These are phyloP conservation scores for Annulohypoxylon truncatum DNA, from an alignment of 2,329 filamentous ascomycete genomes.

Conservation along the genomic window DNA sequence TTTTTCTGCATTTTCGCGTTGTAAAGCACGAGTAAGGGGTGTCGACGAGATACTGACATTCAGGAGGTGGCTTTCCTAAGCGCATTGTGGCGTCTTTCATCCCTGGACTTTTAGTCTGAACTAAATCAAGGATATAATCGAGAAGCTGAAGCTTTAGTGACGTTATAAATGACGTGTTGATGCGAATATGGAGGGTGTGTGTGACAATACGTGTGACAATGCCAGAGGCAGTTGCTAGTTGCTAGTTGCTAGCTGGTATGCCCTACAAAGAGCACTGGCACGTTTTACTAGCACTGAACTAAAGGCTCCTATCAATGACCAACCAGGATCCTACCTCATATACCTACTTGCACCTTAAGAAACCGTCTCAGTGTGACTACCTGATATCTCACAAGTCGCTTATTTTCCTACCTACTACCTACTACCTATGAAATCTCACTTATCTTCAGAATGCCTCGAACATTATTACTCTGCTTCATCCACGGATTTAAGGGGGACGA, in stretches of 20 bases:
- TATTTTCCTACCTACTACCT: not conserved
- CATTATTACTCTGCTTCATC: slow-evolving; percentile 77
- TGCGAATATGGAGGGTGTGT: slow-evolving; percentile 35
- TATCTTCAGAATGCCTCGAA: slow-evolving; percentile 57
- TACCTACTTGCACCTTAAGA: not conserved
- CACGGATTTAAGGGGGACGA: slow-evolving; percentile 82
- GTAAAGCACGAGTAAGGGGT: not conserved
- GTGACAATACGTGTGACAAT: slow-evolving; percentile 9
- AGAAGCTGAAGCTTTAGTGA: slow-evolving; percentile 29
- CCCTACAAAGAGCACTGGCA: not conserved
- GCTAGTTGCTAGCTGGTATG: not conserved
- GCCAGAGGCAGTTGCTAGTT: slow-evolving; percentile 1
- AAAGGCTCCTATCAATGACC: no score
- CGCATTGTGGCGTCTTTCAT: not conserved
- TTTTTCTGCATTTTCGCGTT: not conserved
- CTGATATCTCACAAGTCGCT: no score
- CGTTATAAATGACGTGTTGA: slow-evolving; percentile 43
- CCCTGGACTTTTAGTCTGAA: not conserved
- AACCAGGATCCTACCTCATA: no score
- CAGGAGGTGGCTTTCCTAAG: not conserved
- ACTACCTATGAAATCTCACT: not conserved
- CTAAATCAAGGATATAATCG: slow-evolving; percentile 7
- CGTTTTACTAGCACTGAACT: not conserved
- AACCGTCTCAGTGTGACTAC: no score
- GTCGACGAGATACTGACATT: not conserved